phyloP scores from a whole-genome alignment of 192 early-diverging fungal species.

The Coemansia sp. region DNA sequence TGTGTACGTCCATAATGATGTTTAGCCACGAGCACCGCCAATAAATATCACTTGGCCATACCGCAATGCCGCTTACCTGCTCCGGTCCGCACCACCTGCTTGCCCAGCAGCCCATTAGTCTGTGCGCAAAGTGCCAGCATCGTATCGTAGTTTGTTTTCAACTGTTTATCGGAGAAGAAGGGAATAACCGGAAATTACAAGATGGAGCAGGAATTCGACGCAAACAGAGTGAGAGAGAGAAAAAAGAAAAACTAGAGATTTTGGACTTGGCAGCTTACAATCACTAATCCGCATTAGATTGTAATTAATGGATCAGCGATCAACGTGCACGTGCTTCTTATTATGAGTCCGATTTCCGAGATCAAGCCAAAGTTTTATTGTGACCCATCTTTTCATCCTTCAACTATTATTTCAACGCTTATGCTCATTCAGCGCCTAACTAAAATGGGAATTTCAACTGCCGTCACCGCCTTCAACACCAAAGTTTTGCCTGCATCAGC shows the following conservation, averaged over 20 bases:
- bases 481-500: constrained; percentile 10
- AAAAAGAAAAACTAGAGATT: not conserved
- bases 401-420: not conserved
- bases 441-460: constrained; percentile 22
- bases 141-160: too few species aligned
- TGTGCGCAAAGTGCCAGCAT: constrained; percentile 12
- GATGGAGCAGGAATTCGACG: too few species aligned
- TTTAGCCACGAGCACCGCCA: not conserved
- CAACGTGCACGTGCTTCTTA: too few species aligned
- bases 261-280: not conserved
- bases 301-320: too few species aligned
- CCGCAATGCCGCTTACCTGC: constrained; percentile 14
- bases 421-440: not conserved
- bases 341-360: too few species aligned
- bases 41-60: too few species aligned
- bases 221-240: not conserved
- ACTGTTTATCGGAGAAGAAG: too few species aligned
- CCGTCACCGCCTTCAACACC: constrained; percentile 14
- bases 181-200: too few species aligned
- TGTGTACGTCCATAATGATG: not conserved
- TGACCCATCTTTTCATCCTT: too few species aligned
- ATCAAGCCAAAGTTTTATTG: too few species aligned
- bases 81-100: constrained; percentile 11
- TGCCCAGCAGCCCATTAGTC: constrained; percentile 1
- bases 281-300: too few species aligned